A percentile compares a stretch with the other conserved stretches of the same genome.
Conservation (phyloP, 2,329 filamentous ascomycete species). For the Botrytis sinoallii region DNA sequence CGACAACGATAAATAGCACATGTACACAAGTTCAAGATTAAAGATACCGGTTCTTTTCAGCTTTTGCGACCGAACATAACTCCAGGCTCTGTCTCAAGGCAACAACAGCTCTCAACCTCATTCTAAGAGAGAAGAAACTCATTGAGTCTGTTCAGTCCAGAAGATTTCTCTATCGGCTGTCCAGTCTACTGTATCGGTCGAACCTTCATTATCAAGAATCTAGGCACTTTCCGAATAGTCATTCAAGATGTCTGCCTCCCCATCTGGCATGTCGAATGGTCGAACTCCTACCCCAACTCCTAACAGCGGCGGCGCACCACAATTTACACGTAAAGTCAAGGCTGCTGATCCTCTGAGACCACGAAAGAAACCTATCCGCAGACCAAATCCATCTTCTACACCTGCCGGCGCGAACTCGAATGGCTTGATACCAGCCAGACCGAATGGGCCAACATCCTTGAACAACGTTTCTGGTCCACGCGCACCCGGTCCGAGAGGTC, state of each 20-base stretch:
- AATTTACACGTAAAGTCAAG: slow-evolving; percentile 48
- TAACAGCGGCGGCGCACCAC: slow-evolving; percentile 47
- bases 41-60: neutral
- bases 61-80: neutral
- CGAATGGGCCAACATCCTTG: slow-evolving; percentile 6
- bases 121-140: too few species aligned
- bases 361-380: slow-evolving; percentile 50
- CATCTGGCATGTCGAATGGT: slow-evolving; percentile 45
- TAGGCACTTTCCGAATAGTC: neutral
- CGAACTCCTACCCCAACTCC: slow-evolving; percentile 48
- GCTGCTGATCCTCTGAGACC: slow-evolving; percentile 62
- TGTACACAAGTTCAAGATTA: neutral
- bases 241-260: slow-evolving; percentile 42
- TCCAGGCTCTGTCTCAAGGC: neutral
- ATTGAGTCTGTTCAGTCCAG: neutral
- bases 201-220: neutral
- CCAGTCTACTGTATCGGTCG: neutral
- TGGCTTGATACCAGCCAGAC: slow-evolving; percentile 19
- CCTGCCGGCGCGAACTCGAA: slow-evolving; percentile 26
- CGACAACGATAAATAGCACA: neutral
- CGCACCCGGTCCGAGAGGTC: slow-evolving; percentile 27
- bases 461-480: slow-evolving; percentile 20
- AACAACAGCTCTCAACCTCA: neutral
- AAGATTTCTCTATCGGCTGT: neutral
- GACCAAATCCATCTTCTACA: slow-evolving; percentile 37